phyloP scores from a whole-genome alignment of 164 flowering plant species.

The Magnolia changhungtana region DNA sequence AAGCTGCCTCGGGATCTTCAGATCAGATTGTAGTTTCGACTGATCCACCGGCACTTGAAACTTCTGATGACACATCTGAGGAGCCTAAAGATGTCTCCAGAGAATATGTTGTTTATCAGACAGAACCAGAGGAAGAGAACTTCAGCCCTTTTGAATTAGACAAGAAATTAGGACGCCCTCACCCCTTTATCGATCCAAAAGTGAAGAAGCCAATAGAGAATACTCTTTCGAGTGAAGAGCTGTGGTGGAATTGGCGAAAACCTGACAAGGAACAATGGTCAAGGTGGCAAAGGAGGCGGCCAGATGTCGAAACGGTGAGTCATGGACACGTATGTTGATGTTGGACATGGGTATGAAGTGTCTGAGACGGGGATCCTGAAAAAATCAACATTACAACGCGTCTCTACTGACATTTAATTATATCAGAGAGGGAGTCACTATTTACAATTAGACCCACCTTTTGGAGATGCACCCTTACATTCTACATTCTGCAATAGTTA shows the following conservation, averaged over 20 bases:
- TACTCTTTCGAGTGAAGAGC: conserved; percentile 69
- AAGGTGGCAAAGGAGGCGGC: conserved; percentile 89
- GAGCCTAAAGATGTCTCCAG: conserved; percentile 49
- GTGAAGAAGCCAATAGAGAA: conserved; percentile 59
- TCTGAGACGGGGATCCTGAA: too few species aligned
- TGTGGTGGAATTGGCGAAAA: conserved; percentile 99
- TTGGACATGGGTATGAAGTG: background rate
- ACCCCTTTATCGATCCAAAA: conserved; percentile 82
- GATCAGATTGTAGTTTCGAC: conserved; percentile 31
- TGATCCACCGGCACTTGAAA: conserved; percentile 35
- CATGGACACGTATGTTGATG: background rate
- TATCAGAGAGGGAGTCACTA: too few species aligned
- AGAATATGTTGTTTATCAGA: conserved; percentile 75
- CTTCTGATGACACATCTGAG: conserved; percentile 35
- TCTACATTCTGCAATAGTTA: too few species aligned
- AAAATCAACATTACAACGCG: too few species aligned
- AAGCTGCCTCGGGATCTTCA: conserved; percentile 37
- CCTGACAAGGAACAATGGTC: conserved; percentile 89
- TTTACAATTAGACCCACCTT: too few species aligned
- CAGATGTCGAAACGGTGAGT: conserved; percentile 90
- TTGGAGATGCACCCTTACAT: too few species aligned
- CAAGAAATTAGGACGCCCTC: conserved; percentile 82
- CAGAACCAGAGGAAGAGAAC: conserved; percentile 52
- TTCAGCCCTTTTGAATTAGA: conserved; percentile 56
- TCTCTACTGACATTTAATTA: too few species aligned